These are phyloP conservation scores for Cylindrotheca closterium DNA, from an alignment of 108 stramenopile genomes.

Conservation along the genomic window DNA sequence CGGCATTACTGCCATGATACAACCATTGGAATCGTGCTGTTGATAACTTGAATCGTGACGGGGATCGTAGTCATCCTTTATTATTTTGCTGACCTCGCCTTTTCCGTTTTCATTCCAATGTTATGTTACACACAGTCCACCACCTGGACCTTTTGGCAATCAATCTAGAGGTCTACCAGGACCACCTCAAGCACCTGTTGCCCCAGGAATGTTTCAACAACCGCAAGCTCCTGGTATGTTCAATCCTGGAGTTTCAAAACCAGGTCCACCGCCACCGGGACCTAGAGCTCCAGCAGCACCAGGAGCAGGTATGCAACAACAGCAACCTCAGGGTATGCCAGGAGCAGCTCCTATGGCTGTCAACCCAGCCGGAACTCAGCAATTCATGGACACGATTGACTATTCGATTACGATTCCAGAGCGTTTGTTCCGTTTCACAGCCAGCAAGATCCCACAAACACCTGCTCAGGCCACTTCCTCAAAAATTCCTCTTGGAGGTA, in stretches of 20 bases:
- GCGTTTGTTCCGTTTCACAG: constrained; percentile 57
- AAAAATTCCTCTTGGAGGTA: constrained; percentile 79
- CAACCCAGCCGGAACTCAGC: constrained; percentile 4
- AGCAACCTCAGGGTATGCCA: constrained; percentile 5
- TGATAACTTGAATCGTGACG: too few relatives aligned
- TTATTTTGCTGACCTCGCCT: not conserved
- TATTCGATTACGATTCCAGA: constrained; percentile 64
- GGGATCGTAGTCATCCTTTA: too few relatives aligned
- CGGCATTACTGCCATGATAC: too few relatives aligned
- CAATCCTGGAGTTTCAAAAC: constrained; percentile 12
- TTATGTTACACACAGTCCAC: constrained; percentile 17
- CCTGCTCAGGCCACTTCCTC: constrained; percentile 43
- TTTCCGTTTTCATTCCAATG: not conserved
- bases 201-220: constrained; percentile 39
- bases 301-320: not conserved
- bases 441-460: constrained; percentile 56
- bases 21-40: too few relatives aligned
- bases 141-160: constrained; percentile 16
- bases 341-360: constrained; percentile 20
- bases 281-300: constrained; percentile 5
- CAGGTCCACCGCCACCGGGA: constrained; percentile 20
- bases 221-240: constrained; percentile 26
- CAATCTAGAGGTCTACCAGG: not conserved
- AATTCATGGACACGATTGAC: constrained; percentile 66
- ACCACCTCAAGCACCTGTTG: constrained; percentile 13